These are phyloP conservation scores for Pyracantha coccinea DNA, from an alignment of 331 rosid species.

Conservation along the genomic window DNA sequence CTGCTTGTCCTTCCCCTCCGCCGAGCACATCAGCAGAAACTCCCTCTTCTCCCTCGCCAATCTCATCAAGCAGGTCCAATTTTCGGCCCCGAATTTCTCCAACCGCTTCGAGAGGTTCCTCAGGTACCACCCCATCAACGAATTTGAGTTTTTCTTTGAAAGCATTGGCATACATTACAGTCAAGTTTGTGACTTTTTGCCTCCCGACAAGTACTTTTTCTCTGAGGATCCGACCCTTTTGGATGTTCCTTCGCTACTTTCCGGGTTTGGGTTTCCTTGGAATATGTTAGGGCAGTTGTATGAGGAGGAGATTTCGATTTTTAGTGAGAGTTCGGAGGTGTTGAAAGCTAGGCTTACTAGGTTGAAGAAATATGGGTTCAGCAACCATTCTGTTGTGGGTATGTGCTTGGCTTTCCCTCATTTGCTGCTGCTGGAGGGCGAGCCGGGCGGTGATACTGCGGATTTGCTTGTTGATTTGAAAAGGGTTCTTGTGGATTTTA, in stretches of 20 bases:
- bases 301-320: conserved; percentile 34
- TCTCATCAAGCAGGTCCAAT: conserved; percentile 32
- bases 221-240: conserved; percentile 45
- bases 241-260: conserved; percentile 45
- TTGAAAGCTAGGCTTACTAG: conserved; percentile 33
- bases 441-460: conserved; percentile 10
- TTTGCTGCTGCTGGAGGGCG: conserved; percentile 34
- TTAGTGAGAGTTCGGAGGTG: conserved; percentile 21
- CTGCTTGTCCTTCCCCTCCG: conserved; percentile 47
- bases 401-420: conserved; percentile 67
- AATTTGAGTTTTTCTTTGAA: conserved; percentile 78
- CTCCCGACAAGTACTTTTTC: conserved; percentile 52
- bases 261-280: conserved; percentile 81
- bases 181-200: conserved; percentile 29
- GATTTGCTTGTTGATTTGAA: conserved; percentile 41
- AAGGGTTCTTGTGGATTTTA: conserved; percentile 35
- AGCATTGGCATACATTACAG: conserved; percentile 55
- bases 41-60: conserved; percentile 36
- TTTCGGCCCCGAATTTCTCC: conserved; percentile 30
- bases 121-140: conserved; percentile 80
- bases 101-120: conserved; percentile 36
- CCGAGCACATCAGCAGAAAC: conserved; percentile 54
- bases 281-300: conserved; percentile 52
- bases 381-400: conserved; percentile 43
- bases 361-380: conserved; percentile 42